Percentiles rank a stretch among this genome's conserved stretches.
These are phyloP conservation scores for Skeletonema costatum DNA, from an alignment of 108 stramenopile genomes.

Conservation along the genomic window DNA sequence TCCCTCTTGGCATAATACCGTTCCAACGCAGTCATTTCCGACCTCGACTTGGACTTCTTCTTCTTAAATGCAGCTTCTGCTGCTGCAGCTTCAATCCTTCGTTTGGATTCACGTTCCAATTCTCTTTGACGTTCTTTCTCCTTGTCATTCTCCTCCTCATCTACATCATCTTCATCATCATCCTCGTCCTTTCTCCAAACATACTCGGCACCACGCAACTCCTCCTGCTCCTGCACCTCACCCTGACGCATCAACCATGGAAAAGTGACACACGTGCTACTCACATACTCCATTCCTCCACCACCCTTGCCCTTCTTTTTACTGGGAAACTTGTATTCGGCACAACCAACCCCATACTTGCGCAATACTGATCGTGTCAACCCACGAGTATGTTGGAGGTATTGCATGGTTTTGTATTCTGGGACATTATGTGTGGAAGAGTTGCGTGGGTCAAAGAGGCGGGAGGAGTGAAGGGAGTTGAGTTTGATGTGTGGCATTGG, in stretches of 20 bases:
- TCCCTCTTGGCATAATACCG: slow-evolving; percentile 18
- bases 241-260: slow-evolving; percentile 86
- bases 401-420: slow-evolving; percentile 49
- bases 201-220: slow-evolving; percentile 41
- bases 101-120: slow-evolving; percentile 3
- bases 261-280: slow-evolving; percentile 87
- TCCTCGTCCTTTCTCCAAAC: slow-evolving; percentile 19
- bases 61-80: neutral
- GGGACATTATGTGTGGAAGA: slow-evolving; percentile 12
- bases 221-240: slow-evolving; percentile 69
- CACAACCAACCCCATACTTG: slow-evolving; percentile 92
- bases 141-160: neutral
- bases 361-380: slow-evolving; percentile 57
- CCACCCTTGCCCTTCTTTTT: slow-evolving; percentile 20
- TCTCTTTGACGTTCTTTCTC: neutral
- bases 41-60: neutral
- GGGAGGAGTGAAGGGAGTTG: slow-evolving; percentile 51
- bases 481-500: slow-evolving; percentile 70
- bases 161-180: neutral
- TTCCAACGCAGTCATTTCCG: slow-evolving; percentile 42
- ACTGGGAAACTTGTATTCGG: slow-evolving; percentile 67
- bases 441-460: slow-evolving; percentile 37
- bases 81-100: neutral
- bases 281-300: slow-evolving; percentile 32
- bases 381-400: slow-evolving; percentile 70